These are phyloP conservation scores for Rhododendron henanense DNA, from an alignment of 148 eudicot genomes.

Conservation along the genomic window DNA sequence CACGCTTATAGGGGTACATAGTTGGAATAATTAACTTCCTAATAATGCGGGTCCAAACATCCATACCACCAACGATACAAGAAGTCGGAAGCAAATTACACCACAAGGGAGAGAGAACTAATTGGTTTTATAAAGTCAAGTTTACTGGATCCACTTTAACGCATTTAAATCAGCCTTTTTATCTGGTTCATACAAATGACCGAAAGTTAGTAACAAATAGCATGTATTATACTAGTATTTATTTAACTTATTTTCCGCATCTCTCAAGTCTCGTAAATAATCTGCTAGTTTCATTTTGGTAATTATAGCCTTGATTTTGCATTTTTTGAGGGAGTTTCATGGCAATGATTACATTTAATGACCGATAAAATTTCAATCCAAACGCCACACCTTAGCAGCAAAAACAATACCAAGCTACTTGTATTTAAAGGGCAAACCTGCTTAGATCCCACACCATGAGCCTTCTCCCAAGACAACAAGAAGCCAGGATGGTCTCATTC, in stretches of 20 bases:
- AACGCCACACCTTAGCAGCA: background rate
- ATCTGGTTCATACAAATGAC: background rate
- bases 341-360: background rate
- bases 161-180: background rate
- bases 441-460: constrained; percentile 97
- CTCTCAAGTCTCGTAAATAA: background rate
- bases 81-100: too few species aligned
- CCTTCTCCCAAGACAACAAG: constrained; percentile 91
- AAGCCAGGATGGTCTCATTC: constrained; percentile 84
- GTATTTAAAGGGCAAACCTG: constrained; percentile 47
- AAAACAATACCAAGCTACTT: background rate
- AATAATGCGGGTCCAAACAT: background rate
- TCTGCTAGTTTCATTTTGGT: background rate
- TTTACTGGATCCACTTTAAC: background rate
- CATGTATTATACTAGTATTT: background rate
- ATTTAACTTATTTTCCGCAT: background rate
- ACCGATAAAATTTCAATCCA: background rate
- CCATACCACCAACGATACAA: background rate
- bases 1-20: background rate
- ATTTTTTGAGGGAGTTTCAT: background rate
- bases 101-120: background rate
- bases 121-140: background rate
- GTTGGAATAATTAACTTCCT: background rate
- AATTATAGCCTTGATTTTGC: background rate
- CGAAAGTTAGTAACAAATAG: background rate